These are phyloP conservation scores for Solanum hybrid DNA, from an alignment of 305 asterid species.

Conservation along the genomic window DNA sequence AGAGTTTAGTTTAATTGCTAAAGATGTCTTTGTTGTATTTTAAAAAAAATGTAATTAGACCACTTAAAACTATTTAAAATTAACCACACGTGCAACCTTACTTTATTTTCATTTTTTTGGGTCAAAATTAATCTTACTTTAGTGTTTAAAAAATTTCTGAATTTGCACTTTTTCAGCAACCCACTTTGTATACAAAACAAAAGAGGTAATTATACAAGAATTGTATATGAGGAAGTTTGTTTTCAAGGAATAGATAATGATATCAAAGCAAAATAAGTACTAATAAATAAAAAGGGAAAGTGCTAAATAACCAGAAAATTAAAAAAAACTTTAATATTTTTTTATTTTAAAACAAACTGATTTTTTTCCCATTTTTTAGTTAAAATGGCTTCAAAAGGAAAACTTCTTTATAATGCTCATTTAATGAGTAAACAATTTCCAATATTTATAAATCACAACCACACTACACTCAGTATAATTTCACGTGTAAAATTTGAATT, in stretches of 20 bases:
- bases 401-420: neutral
- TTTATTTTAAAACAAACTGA: no score
- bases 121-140: neutral
- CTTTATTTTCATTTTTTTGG: neutral
- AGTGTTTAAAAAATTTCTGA: neutral
- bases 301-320: no score
- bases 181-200: neutral
- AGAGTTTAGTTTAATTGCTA: neutral
- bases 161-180: neutral
- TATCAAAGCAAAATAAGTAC: neutral
- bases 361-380: no score
- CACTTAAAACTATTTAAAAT: neutral
- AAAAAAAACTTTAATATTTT: no score
- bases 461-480: neutral
- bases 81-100: conserved; percentile 9
- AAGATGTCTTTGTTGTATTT: neutral
- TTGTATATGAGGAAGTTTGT: neutral
- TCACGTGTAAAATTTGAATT: accelerated
- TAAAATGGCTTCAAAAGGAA: neutral
- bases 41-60: neutral
- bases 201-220: neutral
- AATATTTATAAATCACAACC: neutral
- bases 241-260: neutral
- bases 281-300: neutral
- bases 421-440: neutral